Conservation (phyloP, 257 asterid genomes). For the Salvia rosmarinus region DNA sequence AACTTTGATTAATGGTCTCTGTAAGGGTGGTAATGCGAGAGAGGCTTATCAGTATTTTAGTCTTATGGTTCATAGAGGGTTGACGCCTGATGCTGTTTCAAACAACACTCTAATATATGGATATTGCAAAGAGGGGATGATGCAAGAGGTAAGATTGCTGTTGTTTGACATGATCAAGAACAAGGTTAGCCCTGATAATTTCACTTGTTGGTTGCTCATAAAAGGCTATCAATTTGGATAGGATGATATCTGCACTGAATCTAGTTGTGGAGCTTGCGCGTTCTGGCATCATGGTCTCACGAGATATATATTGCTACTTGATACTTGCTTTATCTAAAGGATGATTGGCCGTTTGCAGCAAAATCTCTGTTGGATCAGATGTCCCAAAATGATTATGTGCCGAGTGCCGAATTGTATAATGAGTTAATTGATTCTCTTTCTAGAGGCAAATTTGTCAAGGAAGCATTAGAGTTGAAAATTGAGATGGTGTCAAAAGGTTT, state of each 20-base stretch:
- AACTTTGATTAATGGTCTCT: slow-evolving; percentile 67
- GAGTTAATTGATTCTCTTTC: slow-evolving; percentile 65
- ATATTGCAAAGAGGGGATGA: slow-evolving; percentile 78
- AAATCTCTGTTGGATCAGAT: slow-evolving; percentile 64
- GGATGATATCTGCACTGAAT: slow-evolving; percentile 77
- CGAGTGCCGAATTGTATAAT: slow-evolving; percentile 50
- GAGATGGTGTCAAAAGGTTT: slow-evolving; percentile 57
- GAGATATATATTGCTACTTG: slow-evolving; percentile 58
- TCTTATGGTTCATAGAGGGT: slow-evolving; percentile 68
- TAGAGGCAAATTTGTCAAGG: slow-evolving; percentile 53
- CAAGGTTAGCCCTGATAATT: slow-evolving; percentile 65
- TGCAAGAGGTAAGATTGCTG: slow-evolving; percentile 68
- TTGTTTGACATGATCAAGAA: slow-evolving; percentile 69
- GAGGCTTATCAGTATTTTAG: slow-evolving; percentile 72
- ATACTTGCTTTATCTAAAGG: slow-evolving; percentile 63
- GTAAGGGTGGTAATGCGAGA: slow-evolving; percentile 62
- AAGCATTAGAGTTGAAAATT: slow-evolving; percentile 55
- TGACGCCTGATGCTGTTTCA: slow-evolving; percentile 63
- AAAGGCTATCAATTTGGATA: slow-evolving; percentile 68
- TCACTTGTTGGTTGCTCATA: slow-evolving; percentile 67
- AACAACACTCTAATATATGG: slow-evolving; percentile 75
- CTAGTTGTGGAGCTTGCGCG: slow-evolving; percentile 67
- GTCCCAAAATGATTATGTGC: slow-evolving; percentile 45
- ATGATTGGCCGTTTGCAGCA: slow-evolving; percentile 85
- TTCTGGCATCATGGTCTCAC: slow-evolving; percentile 53